Base-by-base conservation (phyloP, 2,329 filamentous ascomycete genomes). In the Sporothrix schenckii region DNA sequence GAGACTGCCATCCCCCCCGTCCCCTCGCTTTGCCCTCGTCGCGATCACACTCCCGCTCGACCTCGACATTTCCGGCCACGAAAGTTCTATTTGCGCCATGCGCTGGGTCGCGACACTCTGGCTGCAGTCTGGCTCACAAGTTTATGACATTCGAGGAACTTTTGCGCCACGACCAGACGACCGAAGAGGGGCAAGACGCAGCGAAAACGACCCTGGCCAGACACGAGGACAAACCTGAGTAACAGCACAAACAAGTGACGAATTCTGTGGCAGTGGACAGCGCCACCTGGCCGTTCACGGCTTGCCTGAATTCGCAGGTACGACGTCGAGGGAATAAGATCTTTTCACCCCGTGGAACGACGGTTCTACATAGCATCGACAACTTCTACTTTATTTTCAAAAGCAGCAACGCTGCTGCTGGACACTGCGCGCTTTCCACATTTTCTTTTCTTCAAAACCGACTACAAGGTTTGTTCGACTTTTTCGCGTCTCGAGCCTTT, bases 91-190 rank as follows among this genome's bases (percentile, higher is more conserved):
- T 65, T 63, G 70, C 72, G 71, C 61, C 34, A 73, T 74, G 72
- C 71, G 69, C 71, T 70, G 65, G 68, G 71, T 63, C 72, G 69
- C 71, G 68, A 72, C 13, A 39, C 50, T 49, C 53, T 56, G 65
- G 47, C 54, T 70, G 52, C 41, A 61, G 66, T 67, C 50, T 68
- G 53, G 67, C 24, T 56, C 49, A 50, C 49, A 52, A 70, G 27
- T 24, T 34, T 69, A 53, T 73, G 56, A 67, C 61, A 53, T 21
- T 54, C 50, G 68, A 11, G 16, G 21, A 4, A 6, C 7, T 16
- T 4, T 44, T 27, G 27, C 67, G 67, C 63, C 21, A 54, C 53
- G 66, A 58, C 24, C 39, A 41, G 53, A 49, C 52, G 21, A 53
- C 34, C 24, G 52, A 24, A 68, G n/a, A 24, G n/a, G 16, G 19